Percentiles rank a stretch among this genome's conserved stretches.
phyloP scores from a whole-genome alignment of 176 grass and related monocot species.

The Triticum urartu region DNA sequence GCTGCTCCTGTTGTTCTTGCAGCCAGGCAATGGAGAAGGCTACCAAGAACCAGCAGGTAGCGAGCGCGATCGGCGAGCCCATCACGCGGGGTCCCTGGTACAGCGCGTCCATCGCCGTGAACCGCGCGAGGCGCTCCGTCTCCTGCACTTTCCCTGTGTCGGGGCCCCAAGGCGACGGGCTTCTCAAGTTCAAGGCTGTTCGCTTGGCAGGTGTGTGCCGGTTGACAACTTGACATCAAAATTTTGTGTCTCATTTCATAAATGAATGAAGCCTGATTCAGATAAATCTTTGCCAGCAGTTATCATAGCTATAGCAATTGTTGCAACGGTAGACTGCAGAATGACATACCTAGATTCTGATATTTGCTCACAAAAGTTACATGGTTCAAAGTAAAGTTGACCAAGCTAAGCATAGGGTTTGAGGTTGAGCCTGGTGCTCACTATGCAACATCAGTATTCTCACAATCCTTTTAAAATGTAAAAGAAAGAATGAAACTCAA shows the following conservation, averaged over 20 bases:
- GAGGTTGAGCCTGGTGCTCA: not conserved
- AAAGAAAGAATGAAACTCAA: not conserved
- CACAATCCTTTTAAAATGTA: not conserved
- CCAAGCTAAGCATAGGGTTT: not conserved
- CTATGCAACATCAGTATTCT: not conserved
- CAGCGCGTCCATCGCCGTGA: constrained; percentile 55
- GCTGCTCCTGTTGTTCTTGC: constrained; percentile 25
- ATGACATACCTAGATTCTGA: not conserved
- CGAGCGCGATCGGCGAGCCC: constrained; percentile 55
- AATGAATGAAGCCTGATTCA: not conserved
- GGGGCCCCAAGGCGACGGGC: constrained; percentile 53
- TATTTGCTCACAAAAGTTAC: not conserved
- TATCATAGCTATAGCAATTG: not conserved
- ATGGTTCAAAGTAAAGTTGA: not conserved
- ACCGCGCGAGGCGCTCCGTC: constrained; percentile 41
- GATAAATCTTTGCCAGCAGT: not conserved
- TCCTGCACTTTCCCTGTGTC: constrained; percentile 77
- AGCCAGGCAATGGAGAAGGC: constrained; percentile 82
- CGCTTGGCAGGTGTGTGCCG: constrained; percentile 45
- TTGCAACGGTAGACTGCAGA: not conserved
- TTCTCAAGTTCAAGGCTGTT: constrained; percentile 83
- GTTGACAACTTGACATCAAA: not conserved
- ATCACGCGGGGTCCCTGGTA: constrained; percentile 74
- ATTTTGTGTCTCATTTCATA: not conserved
- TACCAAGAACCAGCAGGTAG: constrained; percentile 58